phyloP scores from a whole-genome alignment of 1,139 yeast species.

The Blastobotrys indianensis region DNA sequence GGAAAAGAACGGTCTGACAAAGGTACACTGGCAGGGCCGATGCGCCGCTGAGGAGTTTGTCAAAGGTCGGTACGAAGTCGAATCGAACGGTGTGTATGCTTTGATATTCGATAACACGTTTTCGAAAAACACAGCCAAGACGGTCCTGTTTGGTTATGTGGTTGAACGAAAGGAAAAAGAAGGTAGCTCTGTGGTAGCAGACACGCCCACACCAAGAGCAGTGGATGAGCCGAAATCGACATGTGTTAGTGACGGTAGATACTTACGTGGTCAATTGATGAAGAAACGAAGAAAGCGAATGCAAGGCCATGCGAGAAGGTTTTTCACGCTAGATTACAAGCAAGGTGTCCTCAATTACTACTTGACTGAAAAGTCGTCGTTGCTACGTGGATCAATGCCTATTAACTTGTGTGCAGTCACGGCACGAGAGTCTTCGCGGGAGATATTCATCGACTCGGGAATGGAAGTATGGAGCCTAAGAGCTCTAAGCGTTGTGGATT shows the following conservation, averaged over 20 bases:
- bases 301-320: slow-evolving; percentile 83
- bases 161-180: slow-evolving; percentile 24
- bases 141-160: slow-evolving; percentile 61
- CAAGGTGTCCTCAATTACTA: slow-evolving; percentile 82
- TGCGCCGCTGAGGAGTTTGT: slow-evolving; percentile 33
- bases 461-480: slow-evolving; percentile 91
- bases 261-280: slow-evolving; percentile 63
- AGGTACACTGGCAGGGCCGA: slow-evolving; percentile 33
- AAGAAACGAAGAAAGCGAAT: slow-evolving; percentile 76
- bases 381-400: slow-evolving; percentile 89
- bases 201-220: neutral
- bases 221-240: slow-evolving; percentile 4
- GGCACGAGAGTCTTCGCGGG: slow-evolving; percentile 62
- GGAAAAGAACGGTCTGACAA: slow-evolving; percentile 31
- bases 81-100: slow-evolving; percentile 61
- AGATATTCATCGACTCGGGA: slow-evolving; percentile 85
- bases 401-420: slow-evolving; percentile 72
- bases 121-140: slow-evolving; percentile 78
- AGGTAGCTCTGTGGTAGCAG: slow-evolving; percentile 8
- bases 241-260: slow-evolving; percentile 26
- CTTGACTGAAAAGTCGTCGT: slow-evolving; percentile 59
- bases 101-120: slow-evolving; percentile 90
- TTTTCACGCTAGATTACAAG: slow-evolving; percentile 73
- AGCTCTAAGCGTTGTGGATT: slow-evolving; percentile 59
- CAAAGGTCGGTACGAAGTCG: slow-evolving; percentile 56